phyloP scores from a whole-genome alignment of 1,139 yeast genomes.

The Petasospora fabianii region DNA sequence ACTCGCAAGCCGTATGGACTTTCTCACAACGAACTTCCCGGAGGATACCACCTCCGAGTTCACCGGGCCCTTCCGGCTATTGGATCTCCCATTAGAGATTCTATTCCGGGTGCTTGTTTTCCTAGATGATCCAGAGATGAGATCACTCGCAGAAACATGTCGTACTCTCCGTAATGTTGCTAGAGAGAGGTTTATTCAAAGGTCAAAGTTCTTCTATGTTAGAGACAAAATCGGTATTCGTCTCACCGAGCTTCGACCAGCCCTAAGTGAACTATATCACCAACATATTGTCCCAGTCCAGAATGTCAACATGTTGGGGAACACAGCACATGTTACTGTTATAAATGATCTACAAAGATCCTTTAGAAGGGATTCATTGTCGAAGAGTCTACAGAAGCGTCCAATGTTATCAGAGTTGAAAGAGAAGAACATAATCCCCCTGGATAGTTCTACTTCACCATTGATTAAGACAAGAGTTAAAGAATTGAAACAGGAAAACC shows the following conservation, averaged over 20 bases:
- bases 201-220: slow-evolving; percentile 21
- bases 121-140: slow-evolving; percentile 24
- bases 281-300: slow-evolving; percentile 19
- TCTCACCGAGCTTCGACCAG: slow-evolving; percentile 15
- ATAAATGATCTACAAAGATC: slow-evolving; percentile 17
- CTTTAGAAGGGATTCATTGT: slow-evolving; percentile 18
- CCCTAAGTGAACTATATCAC: slow-evolving; percentile 12
- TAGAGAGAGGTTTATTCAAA: slow-evolving; percentile 19
- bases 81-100: slow-evolving; percentile 23
- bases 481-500: slow-evolving; percentile 15
- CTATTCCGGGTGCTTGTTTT: slow-evolving; percentile 22
- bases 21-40: slow-evolving; percentile 20
- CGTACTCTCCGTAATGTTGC: slow-evolving; percentile 16
- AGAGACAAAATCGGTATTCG: slow-evolving; percentile 19
- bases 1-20: no score
- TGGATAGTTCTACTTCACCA: slow-evolving; percentile 9
- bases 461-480: slow-evolving; percentile 17
- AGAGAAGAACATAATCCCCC: slow-evolving; percentile 18
- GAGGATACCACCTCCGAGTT: slow-evolving; percentile 12
- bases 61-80: slow-evolving; percentile 17
- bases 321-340: slow-evolving; percentile 5
- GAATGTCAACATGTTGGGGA: slow-evolving; percentile 5
- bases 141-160: slow-evolving; percentile 16
- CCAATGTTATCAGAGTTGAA: slow-evolving; percentile 20
- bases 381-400: slow-evolving; percentile 19